Conservation (phyloP, 169 alveolate species). For the Plasmodium inui region DNA sequence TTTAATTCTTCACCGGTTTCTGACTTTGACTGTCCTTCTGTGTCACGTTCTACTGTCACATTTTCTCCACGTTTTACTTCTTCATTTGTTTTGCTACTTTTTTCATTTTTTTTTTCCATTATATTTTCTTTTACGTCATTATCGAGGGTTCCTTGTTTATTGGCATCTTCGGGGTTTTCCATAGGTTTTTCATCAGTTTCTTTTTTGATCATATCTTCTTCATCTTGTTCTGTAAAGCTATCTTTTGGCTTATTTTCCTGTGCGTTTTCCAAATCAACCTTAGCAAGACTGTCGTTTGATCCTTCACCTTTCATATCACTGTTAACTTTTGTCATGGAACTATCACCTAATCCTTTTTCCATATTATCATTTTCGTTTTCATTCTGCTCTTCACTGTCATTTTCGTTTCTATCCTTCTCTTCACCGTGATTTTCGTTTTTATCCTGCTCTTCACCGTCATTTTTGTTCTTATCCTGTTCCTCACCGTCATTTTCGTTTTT, state of each 20-base stretch:
- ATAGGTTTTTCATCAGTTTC: not conserved
- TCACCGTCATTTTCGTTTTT: not conserved
- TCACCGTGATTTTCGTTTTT: not conserved
- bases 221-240: not conserved
- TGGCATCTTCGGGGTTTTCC: not conserved
- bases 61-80: not conserved
- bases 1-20: not conserved
- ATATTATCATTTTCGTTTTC: not conserved
- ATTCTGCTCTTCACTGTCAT: not conserved
- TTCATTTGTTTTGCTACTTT: not conserved
- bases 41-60: not conserved
- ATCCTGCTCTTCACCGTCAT: not conserved
- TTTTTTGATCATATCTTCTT: not conserved
- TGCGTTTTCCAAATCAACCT: not conserved
- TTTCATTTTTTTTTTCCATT: not conserved
- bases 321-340: not conserved
- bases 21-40: not conserved
- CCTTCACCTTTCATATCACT: not conserved
- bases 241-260: not conserved
- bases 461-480: not conserved
- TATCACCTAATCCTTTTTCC: not conserved
- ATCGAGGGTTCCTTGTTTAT: not conserved
- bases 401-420: not conserved
- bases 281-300: not conserved
- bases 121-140: not conserved